Evolutionary conservation across 2,329 filamentous ascomycete species (phyloP).

Genomic region (Cadophora gregata): DNA sequence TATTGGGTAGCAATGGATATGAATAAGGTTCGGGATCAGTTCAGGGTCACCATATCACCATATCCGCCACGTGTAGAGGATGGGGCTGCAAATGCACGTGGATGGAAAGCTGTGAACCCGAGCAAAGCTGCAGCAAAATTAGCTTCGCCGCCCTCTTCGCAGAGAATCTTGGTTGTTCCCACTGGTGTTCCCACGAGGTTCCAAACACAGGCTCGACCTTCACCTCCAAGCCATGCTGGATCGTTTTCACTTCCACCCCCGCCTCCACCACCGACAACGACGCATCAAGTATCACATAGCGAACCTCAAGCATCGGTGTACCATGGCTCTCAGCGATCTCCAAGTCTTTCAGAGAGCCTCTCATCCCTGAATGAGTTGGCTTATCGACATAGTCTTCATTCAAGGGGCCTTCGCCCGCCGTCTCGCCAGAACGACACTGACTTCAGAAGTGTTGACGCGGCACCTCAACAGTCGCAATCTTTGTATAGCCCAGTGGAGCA

Average conservation of each 20-base stretch:
- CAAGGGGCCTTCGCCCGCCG: not conserved
- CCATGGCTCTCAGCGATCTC: not conserved
- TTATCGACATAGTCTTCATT: not conserved
- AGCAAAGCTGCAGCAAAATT: not conserved
- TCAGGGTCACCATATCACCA: slow-evolving; percentile 19
- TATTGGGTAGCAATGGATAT: slow-evolving; percentile 20
- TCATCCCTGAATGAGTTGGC: not conserved
- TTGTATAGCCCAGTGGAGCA: not conserved
- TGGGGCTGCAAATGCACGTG: not conserved
- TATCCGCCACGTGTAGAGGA: not conserved
- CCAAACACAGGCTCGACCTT: slow-evolving; percentile 4
- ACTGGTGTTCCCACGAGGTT: not conserved
- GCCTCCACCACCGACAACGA: not conserved
- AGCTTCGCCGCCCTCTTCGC: not conserved
- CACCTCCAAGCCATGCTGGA: not conserved
- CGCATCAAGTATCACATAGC: not conserved
- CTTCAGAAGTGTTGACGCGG: too few relatives aligned
- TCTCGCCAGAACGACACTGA: not conserved
- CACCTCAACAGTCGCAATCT: not conserved
- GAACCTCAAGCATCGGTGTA: not conserved
- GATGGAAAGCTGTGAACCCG: slow-evolving; percentile 9
- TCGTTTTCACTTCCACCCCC: not conserved
- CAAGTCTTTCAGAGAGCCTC: not conserved
- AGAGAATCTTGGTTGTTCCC: not conserved
- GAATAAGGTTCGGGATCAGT: slow-evolving; percentile 1